Evolutionary conservation across 768 basidiomycete genomes (phyloP), one percentile per base, ranked within the genome.

Genomic region (Boletus bicolor): DNA sequence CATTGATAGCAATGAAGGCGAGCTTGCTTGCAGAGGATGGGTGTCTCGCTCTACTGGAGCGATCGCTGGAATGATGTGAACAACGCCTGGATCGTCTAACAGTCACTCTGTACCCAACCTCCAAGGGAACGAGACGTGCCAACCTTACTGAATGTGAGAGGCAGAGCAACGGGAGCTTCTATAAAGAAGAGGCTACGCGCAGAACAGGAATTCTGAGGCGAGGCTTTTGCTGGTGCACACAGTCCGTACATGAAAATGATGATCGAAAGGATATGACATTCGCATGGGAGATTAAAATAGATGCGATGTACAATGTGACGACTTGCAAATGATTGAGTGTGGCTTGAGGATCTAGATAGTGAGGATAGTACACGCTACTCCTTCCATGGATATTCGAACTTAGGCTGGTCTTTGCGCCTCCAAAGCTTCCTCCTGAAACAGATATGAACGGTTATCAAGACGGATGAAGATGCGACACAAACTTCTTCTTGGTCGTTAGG

Each of bases 401-500:
- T 89, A 42, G 83, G 82, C 65, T 88, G 85, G 67, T 93, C 91
- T 68, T 87, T 93, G 48, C 91, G 83, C 56, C 91, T 83, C 91
- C 91, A 93, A 21, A 93, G 79, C 76, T 95, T 97, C 69, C 85
- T 88, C 84, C 93, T 96, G 68, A 24, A 54, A 21, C 24, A 51
- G 32, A 50, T 34, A 59, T 64, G 54, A 62, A 37, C 6, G 58
- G 21, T 17, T 7, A 4, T 17, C 14, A 5, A 37, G 26, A 43
- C 19, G 21, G 12, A 15, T n/a, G 10, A 32, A 30, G 24, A 17
- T 30, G 26, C 1, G 36, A 24, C 7, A 79, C 91, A 36, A 62
- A 96, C 95, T 96, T 98, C 74, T 87, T 91, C 78, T 95, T 96
- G 10, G 87, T 92, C 0, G 84, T 77, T 0, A 85, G 49, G 65